Conservation (phyloP, 2,329 filamentous ascomycete species). For the Aspergillus spinulosporus region DNA sequence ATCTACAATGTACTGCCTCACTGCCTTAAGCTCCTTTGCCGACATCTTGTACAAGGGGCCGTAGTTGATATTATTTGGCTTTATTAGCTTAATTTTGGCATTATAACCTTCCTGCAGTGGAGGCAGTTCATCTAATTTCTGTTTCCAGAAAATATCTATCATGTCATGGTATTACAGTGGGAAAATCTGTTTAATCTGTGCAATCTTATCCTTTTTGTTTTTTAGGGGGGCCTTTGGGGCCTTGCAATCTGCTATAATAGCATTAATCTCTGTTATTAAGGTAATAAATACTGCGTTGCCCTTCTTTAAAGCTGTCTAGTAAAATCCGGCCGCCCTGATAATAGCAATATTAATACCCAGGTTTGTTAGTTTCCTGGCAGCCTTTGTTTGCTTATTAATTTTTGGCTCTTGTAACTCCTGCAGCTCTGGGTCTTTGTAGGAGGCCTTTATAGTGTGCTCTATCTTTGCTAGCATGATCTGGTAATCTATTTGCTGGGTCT, state of each 20-base stretch:
- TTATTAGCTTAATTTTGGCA: not conserved
- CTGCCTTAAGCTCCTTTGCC: not conserved
- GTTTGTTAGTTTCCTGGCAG: not conserved
- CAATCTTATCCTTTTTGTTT: not conserved
- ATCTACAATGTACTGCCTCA: not conserved
- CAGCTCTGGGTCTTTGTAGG: not conserved
- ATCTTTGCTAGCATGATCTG: not conserved
- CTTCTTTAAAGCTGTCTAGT: no score
- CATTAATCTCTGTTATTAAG: no score
- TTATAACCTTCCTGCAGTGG: not conserved
- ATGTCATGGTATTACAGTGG: not conserved
- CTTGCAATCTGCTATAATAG: not conserved
- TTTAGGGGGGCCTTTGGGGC: not conserved
- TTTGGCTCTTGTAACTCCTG: not conserved
- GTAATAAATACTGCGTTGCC: no score
- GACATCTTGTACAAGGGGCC: not conserved
- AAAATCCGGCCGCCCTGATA: not conserved
- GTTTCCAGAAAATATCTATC: not conserved
- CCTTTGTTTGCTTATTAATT: not conserved
- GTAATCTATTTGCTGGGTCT: not conserved
- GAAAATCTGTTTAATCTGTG: not conserved
- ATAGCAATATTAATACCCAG: not conserved
- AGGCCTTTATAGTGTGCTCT: not conserved
- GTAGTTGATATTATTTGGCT: not conserved
- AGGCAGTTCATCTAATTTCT: not conserved